Conservation (phyloP, 257 asterid genomes). For the Eucommia ulmoides region DNA sequence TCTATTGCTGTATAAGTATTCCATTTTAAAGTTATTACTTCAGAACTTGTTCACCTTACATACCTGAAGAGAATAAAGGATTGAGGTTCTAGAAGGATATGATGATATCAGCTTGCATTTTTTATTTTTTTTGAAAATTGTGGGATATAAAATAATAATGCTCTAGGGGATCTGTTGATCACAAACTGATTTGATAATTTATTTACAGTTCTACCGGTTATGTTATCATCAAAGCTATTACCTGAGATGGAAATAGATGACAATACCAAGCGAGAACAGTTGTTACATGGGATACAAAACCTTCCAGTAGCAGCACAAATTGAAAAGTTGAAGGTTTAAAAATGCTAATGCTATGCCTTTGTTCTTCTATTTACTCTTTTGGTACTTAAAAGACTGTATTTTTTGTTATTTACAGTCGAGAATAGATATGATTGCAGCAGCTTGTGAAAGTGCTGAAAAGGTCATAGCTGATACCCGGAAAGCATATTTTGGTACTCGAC, state of each 20-base stretch:
- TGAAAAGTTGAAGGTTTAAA: slow-evolving; percentile 67
- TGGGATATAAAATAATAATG: too few species aligned
- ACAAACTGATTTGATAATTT: too few species aligned
- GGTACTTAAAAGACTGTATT: slow-evolving; percentile 8
- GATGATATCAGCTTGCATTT: too few species aligned
- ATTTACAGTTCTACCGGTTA: slow-evolving; percentile 82
- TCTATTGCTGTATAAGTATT: too few species aligned
- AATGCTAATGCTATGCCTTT: neutral
- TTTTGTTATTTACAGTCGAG: slow-evolving; percentile 43
- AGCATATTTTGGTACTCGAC: slow-evolving; percentile 78
- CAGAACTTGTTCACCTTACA: too few species aligned
- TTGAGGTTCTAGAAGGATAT: too few species aligned
- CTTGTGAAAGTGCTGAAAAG: slow-evolving; percentile 96
- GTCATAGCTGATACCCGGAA: slow-evolving; percentile 89
- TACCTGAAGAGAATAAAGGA: too few species aligned
- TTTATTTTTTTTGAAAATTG: too few species aligned
- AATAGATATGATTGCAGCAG: slow-evolving; percentile 82
- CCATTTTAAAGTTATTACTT: too few species aligned
- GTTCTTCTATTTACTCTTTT: slow-evolving; percentile 2
- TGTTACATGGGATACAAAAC: slow-evolving; percentile 77
- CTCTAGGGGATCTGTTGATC: too few species aligned
- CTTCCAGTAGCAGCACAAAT: slow-evolving; percentile 66
- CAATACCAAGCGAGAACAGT: slow-evolving; percentile 71
- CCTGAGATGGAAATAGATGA: slow-evolving; percentile 97
- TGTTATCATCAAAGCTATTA: slow-evolving; percentile 88